phyloP scores from a whole-genome alignment of 768 basidiomycete genomes.

The Leccinum disarticulatum region DNA sequence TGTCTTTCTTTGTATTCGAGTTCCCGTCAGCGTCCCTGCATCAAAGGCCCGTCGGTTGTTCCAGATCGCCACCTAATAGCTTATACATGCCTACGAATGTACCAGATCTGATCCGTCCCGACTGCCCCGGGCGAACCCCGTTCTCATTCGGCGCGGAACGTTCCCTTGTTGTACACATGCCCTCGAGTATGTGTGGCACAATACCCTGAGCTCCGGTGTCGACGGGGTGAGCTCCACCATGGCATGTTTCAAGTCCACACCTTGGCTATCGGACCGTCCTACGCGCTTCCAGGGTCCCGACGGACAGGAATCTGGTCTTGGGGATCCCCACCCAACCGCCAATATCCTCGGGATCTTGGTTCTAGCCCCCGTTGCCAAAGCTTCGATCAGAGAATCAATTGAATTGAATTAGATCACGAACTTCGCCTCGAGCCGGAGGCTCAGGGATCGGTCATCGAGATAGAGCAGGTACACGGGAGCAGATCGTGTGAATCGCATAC shows the following conservation, averaged over 20 bases:
- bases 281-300: background rate
- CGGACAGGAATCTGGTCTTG: background rate
- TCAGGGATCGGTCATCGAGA: background rate
- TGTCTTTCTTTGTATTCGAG: background rate
- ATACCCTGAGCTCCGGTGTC: background rate
- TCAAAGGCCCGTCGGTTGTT: background rate
- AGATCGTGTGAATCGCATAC: background rate
- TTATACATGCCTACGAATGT: background rate
- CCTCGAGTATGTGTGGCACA: background rate
- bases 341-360: background rate
- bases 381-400: background rate
- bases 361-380: background rate
- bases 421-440: background rate
- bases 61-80: background rate
- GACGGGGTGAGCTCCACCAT: background rate
- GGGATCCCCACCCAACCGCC: background rate
- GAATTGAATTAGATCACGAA: background rate
- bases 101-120: background rate
- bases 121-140: background rate
- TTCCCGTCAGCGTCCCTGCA: background rate
- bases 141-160: background rate
- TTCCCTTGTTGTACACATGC: background rate
- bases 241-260: background rate
- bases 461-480: background rate
- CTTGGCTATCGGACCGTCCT: background rate